These are phyloP conservation scores for Botryotinia convoluta DNA, from an alignment of 2,329 filamentous ascomycete genomes.

Conservation along the genomic window DNA sequence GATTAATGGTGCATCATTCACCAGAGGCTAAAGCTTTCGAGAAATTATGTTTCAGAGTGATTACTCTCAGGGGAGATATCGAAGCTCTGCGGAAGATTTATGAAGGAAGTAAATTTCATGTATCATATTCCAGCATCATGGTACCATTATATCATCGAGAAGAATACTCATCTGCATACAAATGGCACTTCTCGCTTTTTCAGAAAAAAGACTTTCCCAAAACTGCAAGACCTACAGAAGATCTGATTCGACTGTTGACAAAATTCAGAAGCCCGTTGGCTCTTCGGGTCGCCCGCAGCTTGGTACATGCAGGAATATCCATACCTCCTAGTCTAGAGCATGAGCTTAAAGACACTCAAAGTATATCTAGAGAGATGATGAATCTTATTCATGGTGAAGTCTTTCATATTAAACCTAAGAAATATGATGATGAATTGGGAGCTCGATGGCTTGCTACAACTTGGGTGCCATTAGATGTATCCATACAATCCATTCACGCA, in stretches of 20 bases:
- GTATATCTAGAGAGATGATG: slow-evolving; percentile 37
- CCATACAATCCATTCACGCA: slow-evolving; percentile 66
- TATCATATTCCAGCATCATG: slow-evolving; percentile 46
- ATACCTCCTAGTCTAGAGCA: slow-evolving; percentile 24
- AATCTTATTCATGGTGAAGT: slow-evolving; percentile 37
- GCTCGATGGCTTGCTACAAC: slow-evolving; percentile 79
- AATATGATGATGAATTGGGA: slow-evolving; percentile 66
- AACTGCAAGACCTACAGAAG: slow-evolving; percentile 40
- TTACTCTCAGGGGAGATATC: slow-evolving; percentile 33
- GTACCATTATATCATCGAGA: slow-evolving; percentile 41
- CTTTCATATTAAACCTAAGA: slow-evolving; percentile 41
- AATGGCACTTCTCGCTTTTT: slow-evolving; percentile 48
- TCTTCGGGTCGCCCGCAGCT: slow-evolving; percentile 28
- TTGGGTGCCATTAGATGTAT: slow-evolving; percentile 69
- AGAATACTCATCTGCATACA: slow-evolving; percentile 41
- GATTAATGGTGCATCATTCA: slow-evolving; percentile 30
- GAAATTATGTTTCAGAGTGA: slow-evolving; percentile 38
- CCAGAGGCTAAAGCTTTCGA: slow-evolving; percentile 41
- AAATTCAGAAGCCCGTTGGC: slow-evolving; percentile 36
- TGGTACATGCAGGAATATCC: slow-evolving; percentile 32
- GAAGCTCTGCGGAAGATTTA: slow-evolving; percentile 45
- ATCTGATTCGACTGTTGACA: slow-evolving; percentile 42
- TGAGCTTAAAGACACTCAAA: slow-evolving; percentile 22
- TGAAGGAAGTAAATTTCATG: slow-evolving; percentile 38
- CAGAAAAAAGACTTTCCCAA: slow-evolving; percentile 44